These are phyloP conservation scores for Jimgerdemannia lactiflua DNA, from an alignment of 192 early-diverging fungal genomes.

Conservation along the genomic window DNA sequence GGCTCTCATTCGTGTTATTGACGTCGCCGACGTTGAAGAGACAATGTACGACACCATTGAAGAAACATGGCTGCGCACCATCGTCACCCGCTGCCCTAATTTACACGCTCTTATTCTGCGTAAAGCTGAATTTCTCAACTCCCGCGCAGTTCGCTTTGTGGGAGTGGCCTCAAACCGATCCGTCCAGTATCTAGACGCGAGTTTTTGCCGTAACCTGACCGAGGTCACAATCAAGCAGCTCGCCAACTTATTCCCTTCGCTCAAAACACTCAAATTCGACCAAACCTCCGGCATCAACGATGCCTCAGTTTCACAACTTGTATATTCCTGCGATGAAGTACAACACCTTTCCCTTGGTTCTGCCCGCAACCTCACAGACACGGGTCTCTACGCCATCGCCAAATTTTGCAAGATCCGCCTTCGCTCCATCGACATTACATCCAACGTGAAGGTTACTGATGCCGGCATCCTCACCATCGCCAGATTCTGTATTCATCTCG, in stretches of 20 bases:
- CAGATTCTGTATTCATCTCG: not conserved
- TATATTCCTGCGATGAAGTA: not conserved
- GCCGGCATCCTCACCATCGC: not conserved
- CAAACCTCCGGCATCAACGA: not conserved
- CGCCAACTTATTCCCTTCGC: not conserved
- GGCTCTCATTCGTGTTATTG: not conserved
- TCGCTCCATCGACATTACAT: not conserved
- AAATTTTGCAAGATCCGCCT: conserved; percentile 6
- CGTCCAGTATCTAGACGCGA: not conserved
- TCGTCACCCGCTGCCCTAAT: not conserved
- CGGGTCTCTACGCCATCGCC: not conserved
- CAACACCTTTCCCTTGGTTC: not conserved
- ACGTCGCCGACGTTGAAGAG: not conserved
- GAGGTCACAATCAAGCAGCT: not conserved
- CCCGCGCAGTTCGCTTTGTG: not conserved
- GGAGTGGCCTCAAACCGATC: not conserved
- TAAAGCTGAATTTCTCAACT: not conserved
- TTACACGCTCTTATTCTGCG: not conserved
- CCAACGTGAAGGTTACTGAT: not conserved
- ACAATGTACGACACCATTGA: conserved; percentile 1
- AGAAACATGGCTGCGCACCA: not conserved
- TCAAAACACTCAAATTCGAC: not conserved
- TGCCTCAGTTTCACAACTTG: not conserved
- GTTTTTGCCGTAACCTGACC: conserved; percentile 1
- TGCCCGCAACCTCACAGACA: not conserved